Evolutionary conservation across 805 yeast genomes (phyloP), one percentile per base, ranked within the genome.

Genomic region (Hanseniaspora jakobsenii): DNA sequence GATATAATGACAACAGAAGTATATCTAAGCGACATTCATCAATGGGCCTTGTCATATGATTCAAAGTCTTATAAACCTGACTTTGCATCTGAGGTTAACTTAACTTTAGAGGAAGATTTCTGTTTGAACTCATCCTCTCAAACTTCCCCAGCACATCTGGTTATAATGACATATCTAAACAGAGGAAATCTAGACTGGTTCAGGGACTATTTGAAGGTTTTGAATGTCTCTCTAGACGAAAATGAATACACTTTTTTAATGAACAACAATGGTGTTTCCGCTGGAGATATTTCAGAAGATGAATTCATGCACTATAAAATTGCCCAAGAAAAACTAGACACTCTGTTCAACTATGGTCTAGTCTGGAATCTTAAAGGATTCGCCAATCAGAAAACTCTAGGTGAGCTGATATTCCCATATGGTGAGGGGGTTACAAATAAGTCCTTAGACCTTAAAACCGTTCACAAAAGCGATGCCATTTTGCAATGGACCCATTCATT

Each of bases 1-100:
- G 27, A 24, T 24, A 24, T 24, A 28, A 55, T 50, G 17, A 36
- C 36, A 6, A 52, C 39, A 5, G 54, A 50, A 36, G 53, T 49
- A 38, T 36, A 30, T 51, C 40, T 28, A 43, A 50, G 40, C 38
- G 49, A 46, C 38, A 50, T 42, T 14, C 50, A 52, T 12, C 52
- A 50, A 32, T 41, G 45, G 45, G 32, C 53, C 39, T 3, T 52
- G 43, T 13, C 54, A 49, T 14, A 48, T 36, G 14, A 17, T 28
- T 8, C 42, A 23, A 16, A 46, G 39, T 24, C 49, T 24, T 22
- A 34, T 17, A 41, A 41, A 27, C 17, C 45, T 6, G 19, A 41
- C 14, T 19, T 21, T 16, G 12, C 35, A 3, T 29, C 34, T 28
- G 38, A 41, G 14, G 21, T 41, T 12, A 41, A 41, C 16, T 19